These are phyloP conservation scores for Theileria parva DNA, from an alignment of 169 alveolate species.

Conservation along the genomic window DNA sequence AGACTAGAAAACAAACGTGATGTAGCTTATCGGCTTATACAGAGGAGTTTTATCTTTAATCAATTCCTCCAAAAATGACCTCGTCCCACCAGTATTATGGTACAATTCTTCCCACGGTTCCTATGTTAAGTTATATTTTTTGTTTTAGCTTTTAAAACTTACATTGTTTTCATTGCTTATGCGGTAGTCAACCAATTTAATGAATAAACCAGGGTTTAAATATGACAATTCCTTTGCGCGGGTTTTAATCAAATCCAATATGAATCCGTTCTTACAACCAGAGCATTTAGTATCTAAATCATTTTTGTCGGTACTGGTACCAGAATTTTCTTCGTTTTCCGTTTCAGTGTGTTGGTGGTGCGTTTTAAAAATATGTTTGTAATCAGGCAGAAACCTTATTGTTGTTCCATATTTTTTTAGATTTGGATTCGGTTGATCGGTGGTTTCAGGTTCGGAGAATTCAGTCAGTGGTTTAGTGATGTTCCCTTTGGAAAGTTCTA, in stretches of 20 bases:
- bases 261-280: constrained; percentile 49
- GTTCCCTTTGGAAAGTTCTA: constrained; percentile 70
- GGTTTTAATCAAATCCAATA: constrained; percentile 30
- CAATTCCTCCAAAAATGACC: constrained; percentile 59
- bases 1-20: constrained; percentile 18
- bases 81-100: constrained; percentile 55
- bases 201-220: constrained; percentile 56
- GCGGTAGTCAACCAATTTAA: constrained; percentile 51
- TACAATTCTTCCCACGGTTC: constrained; percentile 48
- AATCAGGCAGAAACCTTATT: constrained; percentile 60
- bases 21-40: constrained; percentile 46
- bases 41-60: constrained; percentile 58
- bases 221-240: constrained; percentile 63
- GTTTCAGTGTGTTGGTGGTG: constrained; percentile 52
- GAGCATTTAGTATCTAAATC: constrained; percentile 18
- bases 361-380: constrained; percentile 37
- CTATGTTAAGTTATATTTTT: not conserved
- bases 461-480: constrained; percentile 57
- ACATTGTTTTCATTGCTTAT: constrained; percentile 25
- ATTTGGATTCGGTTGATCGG: constrained; percentile 2
- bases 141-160: not conserved
- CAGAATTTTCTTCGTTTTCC: not conserved
- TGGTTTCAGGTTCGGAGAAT: constrained; percentile 8
- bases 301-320: not conserved
- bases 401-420: constrained; percentile 41